phyloP scores from a whole-genome alignment of 1,284 basidiomycete species.

The Fomitopsis betulina region DNA sequence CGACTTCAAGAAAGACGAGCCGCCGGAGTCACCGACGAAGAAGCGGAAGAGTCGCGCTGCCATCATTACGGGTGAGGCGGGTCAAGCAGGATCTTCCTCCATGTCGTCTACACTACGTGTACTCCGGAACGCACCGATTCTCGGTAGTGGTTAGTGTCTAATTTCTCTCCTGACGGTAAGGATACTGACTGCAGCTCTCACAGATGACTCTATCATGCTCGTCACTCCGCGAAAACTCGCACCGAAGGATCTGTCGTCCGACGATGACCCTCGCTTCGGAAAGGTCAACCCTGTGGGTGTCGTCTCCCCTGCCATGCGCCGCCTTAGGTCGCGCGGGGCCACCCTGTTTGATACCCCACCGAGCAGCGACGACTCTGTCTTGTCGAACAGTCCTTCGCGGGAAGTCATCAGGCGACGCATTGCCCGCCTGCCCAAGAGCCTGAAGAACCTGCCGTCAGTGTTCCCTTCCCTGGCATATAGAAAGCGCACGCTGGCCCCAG shows the following conservation, averaged over 20 bases:
- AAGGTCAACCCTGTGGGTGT: conserved; percentile 67
- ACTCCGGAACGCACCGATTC: conserved; percentile 30
- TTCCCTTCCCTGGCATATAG: conserved; percentile 1
- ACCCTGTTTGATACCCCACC: conserved; percentile 32
- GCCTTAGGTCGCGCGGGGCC: conserved; percentile 26
- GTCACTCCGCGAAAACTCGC: conserved; percentile 13
- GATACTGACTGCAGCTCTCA: neutral
- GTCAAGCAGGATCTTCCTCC: conserved; percentile 10
- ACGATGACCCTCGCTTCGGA: conserved; percentile 56
- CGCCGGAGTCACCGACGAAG: conserved; percentile 15
- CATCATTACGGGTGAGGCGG: conserved; percentile 1
- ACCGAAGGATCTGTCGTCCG: conserved; percentile 34
- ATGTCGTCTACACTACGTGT: conserved; percentile 27
- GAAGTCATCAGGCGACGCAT: conserved; percentile 25
- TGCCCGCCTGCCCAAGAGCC: conserved; percentile 10
- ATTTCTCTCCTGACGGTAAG: neutral
- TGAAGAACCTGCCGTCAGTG: neutral
- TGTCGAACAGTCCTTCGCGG: conserved; percentile 39
- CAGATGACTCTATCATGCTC: conserved; percentile 44
- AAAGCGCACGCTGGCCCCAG: conserved; percentile 4
- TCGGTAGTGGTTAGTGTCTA: conserved; percentile 40
- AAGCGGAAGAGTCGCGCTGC: conserved; percentile 15
- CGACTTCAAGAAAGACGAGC: neutral
- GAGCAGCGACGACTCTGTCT: conserved; percentile 37
- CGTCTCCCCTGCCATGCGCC: conserved; percentile 51